phyloP scores from a whole-genome alignment of 169 alveolate species.

The Ophryocystis elektroscirrha region DNA sequence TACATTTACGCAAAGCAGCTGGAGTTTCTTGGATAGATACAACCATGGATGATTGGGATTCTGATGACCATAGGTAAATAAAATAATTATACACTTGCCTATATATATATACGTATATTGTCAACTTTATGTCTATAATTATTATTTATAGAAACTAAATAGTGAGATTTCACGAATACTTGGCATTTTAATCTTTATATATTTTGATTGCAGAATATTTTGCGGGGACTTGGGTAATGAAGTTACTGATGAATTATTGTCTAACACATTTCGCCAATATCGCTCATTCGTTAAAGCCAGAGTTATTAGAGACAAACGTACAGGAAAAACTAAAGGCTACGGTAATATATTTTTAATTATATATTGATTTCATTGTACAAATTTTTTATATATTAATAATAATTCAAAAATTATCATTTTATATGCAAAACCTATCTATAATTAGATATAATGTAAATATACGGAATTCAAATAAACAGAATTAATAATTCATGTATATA shows the following conservation, averaged over 20 bases:
- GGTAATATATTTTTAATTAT: too few relatives aligned
- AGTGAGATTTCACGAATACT: neutral
- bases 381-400: neutral
- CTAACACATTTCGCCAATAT: conserved; percentile 80
- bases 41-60: conserved; percentile 86
- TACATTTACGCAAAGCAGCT: conserved; percentile 78
- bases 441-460: too few relatives aligned
- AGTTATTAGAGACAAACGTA: conserved; percentile 74
- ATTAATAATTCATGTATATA: too few relatives aligned
- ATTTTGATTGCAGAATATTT: conserved; percentile 48
- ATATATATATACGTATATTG: neutral
- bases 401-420: too few relatives aligned
- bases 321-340: conserved; percentile 83
- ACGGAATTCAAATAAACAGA: too few relatives aligned
- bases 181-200: neutral
- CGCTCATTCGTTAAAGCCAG: conserved; percentile 59
- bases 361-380: neutral
- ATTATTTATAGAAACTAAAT: neutral
- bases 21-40: conserved; percentile 86
- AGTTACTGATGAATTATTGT: conserved; percentile 79
- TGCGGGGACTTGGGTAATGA: conserved; percentile 91
- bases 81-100: too few relatives aligned
- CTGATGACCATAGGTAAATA: conserved; percentile 59
- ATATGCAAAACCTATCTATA: too few relatives aligned
- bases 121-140: neutral